phyloP scores from a whole-genome alignment of 1,284 basidiomycete species.

The Ustilago tritici region DNA sequence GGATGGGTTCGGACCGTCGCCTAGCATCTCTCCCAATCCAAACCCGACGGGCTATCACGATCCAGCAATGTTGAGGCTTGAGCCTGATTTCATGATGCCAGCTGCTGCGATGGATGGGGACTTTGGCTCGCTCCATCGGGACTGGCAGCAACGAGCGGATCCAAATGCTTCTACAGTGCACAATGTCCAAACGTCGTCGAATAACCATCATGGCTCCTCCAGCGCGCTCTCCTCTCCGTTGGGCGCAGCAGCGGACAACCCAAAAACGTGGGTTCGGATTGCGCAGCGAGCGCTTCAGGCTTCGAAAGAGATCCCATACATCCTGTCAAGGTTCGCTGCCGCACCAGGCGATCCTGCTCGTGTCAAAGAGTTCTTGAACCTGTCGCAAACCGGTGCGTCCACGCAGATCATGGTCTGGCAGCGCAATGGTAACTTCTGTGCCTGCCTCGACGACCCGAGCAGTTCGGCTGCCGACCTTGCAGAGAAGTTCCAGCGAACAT shows the following conservation, averaged over 20 bases:
- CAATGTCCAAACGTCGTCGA: neutral
- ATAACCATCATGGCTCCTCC: neutral
- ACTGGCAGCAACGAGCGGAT: constrained; percentile 23
- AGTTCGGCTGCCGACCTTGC: constrained; percentile 18
- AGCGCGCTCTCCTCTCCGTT: neutral
- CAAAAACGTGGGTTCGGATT: constrained; percentile 20
- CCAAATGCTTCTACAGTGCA: neutral
- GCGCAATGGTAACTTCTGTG: constrained; percentile 39
- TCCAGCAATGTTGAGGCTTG: constrained; percentile 27
- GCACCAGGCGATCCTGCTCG: constrained; percentile 30
- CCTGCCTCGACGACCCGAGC: constrained; percentile 20
- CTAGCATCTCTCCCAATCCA: constrained; percentile 14
- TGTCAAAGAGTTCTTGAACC: constrained; percentile 39
- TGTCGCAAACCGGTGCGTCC: constrained; percentile 32
- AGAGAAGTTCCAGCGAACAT: constrained; percentile 31
- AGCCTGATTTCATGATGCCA: constrained; percentile 19
- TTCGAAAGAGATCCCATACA: constrained; percentile 30
- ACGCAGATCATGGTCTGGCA: constrained; percentile 49
- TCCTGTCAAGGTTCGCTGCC: constrained; percentile 15
- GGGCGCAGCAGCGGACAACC: constrained; percentile 1
- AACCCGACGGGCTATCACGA: constrained; percentile 14
- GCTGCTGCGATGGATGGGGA: constrained; percentile 12
- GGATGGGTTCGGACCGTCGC: constrained; percentile 14
- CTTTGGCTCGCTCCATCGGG: constrained; percentile 7
- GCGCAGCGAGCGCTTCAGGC: constrained; percentile 25